phyloP scores from a whole-genome alignment of 2,329 filamentous ascomycete genomes.

The Xylaria sp. region DNA sequence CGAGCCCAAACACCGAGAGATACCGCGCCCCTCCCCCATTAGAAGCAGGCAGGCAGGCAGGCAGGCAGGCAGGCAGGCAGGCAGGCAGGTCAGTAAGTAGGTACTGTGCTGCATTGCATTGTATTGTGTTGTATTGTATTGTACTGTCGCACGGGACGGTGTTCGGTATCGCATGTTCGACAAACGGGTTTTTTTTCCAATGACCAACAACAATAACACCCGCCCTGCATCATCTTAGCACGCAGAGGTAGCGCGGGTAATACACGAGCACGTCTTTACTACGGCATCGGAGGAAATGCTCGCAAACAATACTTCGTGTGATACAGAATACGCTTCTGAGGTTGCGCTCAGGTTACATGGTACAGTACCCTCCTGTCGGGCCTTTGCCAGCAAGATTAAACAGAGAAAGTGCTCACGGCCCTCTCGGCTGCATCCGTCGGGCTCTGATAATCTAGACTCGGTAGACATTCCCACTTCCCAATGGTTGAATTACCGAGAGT shows the following conservation, averaged over 20 bases:
- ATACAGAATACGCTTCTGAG: background rate
- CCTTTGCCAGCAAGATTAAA: background rate
- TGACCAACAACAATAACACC: background rate
- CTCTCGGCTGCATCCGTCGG: background rate
- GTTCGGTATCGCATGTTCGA: constrained; percentile 1
- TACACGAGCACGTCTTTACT: background rate
- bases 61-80: background rate
- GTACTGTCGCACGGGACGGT: background rate
- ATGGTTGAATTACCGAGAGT: background rate
- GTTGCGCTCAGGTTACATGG: background rate
- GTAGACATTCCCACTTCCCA: background rate
- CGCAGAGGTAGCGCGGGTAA: background rate
- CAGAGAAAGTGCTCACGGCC: background rate
- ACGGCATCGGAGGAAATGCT: background rate
- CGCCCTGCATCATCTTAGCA: background rate
- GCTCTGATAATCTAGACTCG: too few relatives aligned
- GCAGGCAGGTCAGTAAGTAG: background rate
- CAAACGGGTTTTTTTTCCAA: constrained; percentile 10
- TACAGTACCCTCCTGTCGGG: background rate
- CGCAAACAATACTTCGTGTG: constrained; percentile 9
- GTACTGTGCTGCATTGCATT: background rate
- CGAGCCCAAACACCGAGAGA: background rate
- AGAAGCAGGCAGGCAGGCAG: background rate
- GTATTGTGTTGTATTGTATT: constrained; percentile 2
- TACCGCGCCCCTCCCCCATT: background rate